Evolutionary conservation across 1,284 basidiomycete species (phyloP).

Genomic region (Takashimella koratensis): DNA sequence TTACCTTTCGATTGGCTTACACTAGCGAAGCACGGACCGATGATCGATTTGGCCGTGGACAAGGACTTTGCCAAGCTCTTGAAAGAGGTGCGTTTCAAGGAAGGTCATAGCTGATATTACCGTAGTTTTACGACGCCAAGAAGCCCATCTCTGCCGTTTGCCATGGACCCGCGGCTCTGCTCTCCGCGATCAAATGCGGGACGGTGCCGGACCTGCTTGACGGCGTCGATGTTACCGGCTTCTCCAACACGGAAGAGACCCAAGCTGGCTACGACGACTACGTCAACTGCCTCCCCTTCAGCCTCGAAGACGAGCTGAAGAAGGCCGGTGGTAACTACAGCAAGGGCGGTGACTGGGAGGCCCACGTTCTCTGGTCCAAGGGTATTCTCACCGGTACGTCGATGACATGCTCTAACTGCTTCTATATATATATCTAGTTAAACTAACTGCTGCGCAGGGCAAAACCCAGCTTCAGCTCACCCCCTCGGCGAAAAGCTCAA

Average conservation of each 20-base stretch:
- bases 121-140: conserved; percentile 58
- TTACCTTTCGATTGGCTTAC: too few relatives aligned
- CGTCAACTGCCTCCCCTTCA: conserved; percentile 58
- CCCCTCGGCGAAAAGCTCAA: conserved; percentile 36
- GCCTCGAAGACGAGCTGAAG: conserved; percentile 61
- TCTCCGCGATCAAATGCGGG: conserved; percentile 57
- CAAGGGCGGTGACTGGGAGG: conserved; percentile 58
- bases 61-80: conserved; percentile 59
- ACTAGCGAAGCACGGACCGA: conserved; percentile 64
- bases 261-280: conserved; percentile 39
- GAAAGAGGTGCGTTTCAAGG: conserved; percentile 52
- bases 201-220: conserved; percentile 62
- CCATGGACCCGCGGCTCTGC: conserved; percentile 63
- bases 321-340: conserved; percentile 64
- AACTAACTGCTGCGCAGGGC: conserved; percentile 55
- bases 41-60: conserved; percentile 64
- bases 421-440: neutral
- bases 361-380: conserved; percentile 53
- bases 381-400: conserved; percentile 49
- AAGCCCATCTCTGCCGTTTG: conserved; percentile 63
- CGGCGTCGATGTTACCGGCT: conserved; percentile 61
- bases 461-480: conserved; percentile 64
- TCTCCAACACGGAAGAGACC: conserved; percentile 69
- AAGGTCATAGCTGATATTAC: neutral
- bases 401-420: neutral